These are phyloP conservation scores for Furcasterigmium furcatum DNA, from an alignment of 2,329 filamentous ascomycete species.

Conservation along the genomic window DNA sequence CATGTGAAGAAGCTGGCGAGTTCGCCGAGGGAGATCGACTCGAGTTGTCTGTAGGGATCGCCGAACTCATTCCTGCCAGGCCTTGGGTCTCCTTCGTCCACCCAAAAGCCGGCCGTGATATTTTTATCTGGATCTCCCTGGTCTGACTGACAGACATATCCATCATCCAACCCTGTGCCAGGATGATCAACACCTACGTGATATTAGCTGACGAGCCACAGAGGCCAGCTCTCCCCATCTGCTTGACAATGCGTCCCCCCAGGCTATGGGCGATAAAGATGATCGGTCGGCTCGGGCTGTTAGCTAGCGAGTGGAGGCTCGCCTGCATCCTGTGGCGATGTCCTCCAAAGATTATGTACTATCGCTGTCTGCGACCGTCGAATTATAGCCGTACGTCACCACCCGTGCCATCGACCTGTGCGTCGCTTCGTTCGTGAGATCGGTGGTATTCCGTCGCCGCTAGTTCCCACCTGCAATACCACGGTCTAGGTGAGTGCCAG, in stretches of 20 bases:
- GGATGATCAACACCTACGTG: too few relatives aligned
- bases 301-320: conserved; percentile 1
- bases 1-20: neutral
- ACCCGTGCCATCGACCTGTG: conserved; percentile 9
- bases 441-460: neutral
- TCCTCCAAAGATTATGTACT: conserved; percentile 11
- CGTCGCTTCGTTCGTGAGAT: conserved; percentile 5
- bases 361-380: conserved; percentile 7
- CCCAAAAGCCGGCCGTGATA: too few relatives aligned
- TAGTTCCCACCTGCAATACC: conserved; percentile 4
- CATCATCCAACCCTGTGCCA: too few relatives aligned
- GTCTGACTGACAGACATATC: too few relatives aligned
- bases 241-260: too few relatives aligned
- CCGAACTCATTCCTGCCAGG: neutral
- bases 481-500: neutral
- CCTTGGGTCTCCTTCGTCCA: too few relatives aligned
- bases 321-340: conserved; percentile 3
- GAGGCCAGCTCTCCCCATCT: too few relatives aligned
- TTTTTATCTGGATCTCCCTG: too few relatives aligned
- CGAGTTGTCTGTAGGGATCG: neutral
- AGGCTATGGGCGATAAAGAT: conserved; percentile 15
- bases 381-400: conserved; percentile 17
- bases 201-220: too few relatives aligned
- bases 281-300: conserved; percentile 1
- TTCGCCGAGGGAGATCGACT: neutral